phyloP scores from a whole-genome alignment of 768 basidiomycete species.

The Mycena rebaudengoi region DNA sequence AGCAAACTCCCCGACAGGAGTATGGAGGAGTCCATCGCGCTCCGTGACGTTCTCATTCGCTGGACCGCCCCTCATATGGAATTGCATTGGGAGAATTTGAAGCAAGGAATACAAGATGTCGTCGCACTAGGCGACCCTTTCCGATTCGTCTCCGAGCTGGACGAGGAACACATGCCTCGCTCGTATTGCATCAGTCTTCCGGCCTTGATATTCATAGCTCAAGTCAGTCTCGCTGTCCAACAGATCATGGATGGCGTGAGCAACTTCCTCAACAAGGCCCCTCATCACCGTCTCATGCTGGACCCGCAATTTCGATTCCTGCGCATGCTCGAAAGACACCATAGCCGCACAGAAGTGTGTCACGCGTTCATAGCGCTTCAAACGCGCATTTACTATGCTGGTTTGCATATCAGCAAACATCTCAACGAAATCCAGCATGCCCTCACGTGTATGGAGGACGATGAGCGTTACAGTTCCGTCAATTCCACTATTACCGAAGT shows the following conservation, averaged over 20 bases:
- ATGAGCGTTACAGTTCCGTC: neutral
- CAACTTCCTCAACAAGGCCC: neutral
- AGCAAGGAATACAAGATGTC: no score
- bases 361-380: neutral
- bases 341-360: neutral
- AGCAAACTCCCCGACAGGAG: no score
- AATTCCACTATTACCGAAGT: conserved; percentile 6
- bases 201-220: neutral
- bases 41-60: no score
- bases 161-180: no score
- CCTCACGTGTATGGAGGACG: neutral
- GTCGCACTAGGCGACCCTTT: no score
- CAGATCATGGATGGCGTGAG: neutral
- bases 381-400: neutral
- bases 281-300: neutral
- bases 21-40: no score
- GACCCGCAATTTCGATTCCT: neutral
- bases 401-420: neutral
- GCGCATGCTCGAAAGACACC: neutral
- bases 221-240: neutral
- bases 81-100: no score
- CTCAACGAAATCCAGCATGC: neutral
- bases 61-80: no score
- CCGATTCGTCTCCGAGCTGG: no score
- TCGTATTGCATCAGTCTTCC: no score